Evolutionary conservation across 352 stramenopile genomes (phyloP), one percentile per base, ranked within the genome.

Genomic region (Phytophthora megakarya): DNA sequence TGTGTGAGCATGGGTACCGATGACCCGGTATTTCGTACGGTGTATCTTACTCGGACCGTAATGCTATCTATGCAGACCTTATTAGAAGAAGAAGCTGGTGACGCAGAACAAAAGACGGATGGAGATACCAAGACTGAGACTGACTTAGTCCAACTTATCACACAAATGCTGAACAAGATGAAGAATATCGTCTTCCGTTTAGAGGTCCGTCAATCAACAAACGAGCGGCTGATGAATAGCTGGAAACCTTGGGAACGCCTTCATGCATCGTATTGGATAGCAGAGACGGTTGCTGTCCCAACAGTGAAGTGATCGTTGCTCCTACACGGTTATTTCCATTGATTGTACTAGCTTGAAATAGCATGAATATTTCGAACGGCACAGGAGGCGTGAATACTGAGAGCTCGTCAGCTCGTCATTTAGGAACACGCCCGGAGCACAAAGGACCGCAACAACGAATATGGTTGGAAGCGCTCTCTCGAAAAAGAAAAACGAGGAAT

Each of bases 171-270:
- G 11, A 6, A 30, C 37, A 45, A 44, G 40, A 18, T 25, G 45
- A 61, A 53, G 9, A 5, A 54, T 33, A 23, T 19, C 10, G 23
- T 54, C 16, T 65, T 84, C 32, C 63, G 61, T 11, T 72, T 88
- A 32, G 61, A 78, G 57, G 70, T 75, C 13, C 67, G 66, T 0
- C 75, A 68, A 48, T 42, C 38, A 11, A 84, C 72, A 39, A 88
- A 77, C 38, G 81, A 87, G 43, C 66, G 73, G 18, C 48, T 88
- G 10, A 61, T 82, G 8, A 88, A 83, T 63, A 90, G 81, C 51
- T 86, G 76, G 67, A 80, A 76, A 44, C 65, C 74, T 25, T 90
- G 81, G 81, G 76, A 88, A 42, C 72, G 73, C 22, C 56, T 78
- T 21, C 68, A 81, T 47, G 67, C 81, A n/a, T 78, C 70, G 23